Conservation (phyloP, 345 rosid species). For the Populus davidiana region DNA sequence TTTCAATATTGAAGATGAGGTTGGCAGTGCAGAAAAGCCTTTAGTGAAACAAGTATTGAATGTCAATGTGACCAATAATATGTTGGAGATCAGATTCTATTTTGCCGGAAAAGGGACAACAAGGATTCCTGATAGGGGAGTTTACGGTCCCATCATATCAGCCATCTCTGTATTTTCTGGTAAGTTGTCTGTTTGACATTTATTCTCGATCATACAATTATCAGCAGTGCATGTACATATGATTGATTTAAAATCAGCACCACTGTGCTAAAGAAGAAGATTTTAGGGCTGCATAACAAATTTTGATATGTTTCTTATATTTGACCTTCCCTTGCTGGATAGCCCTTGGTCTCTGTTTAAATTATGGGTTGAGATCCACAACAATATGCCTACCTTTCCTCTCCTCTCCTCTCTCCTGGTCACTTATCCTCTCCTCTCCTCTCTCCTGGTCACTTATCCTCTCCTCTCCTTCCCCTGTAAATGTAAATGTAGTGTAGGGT, state of each 20-base stretch:
- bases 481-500: background rate
- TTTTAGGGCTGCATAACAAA: background rate
- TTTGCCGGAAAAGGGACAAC: slow-evolving; percentile 32
- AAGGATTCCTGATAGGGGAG: slow-evolving; percentile 19
- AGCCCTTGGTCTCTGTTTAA: no score
- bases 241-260: background rate
- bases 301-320: no score
- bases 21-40: slow-evolving; percentile 14
- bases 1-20: slow-evolving; percentile 26
- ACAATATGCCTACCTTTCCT: background rate
- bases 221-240: background rate
- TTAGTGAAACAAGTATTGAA: slow-evolving; percentile 9
- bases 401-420: background rate
- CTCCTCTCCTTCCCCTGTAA: background rate
- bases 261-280: background rate
- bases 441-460: background rate
- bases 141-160: slow-evolving; percentile 29
- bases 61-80: slow-evolving; percentile 21
- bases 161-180: slow-evolving; percentile 24
- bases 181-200: slow-evolving; percentile 8
- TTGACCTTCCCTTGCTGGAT: no score
- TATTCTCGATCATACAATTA: background rate
- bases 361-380: no score
- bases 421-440: background rate
- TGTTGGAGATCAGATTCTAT: slow-evolving; percentile 22